Conservation (phyloP, 257 asterid species). For the Nicotiana obtusifolia region DNA sequence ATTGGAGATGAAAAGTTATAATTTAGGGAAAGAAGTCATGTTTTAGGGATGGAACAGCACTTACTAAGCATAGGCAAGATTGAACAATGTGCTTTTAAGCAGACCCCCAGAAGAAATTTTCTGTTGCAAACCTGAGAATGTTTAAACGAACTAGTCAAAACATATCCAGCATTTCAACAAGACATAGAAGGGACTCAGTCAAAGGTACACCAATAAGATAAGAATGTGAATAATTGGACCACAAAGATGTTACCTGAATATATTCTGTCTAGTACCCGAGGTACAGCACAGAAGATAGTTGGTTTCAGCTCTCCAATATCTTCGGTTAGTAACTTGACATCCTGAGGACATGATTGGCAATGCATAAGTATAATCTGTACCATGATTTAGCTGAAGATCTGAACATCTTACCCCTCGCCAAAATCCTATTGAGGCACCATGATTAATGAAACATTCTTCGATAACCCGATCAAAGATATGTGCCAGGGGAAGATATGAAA, state of each 20-base stretch:
- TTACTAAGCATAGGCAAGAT: slow-evolving; percentile 75
- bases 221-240: background rate
- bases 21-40: background rate
- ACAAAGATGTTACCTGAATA: slow-evolving; percentile 51
- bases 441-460: slow-evolving; percentile 69
- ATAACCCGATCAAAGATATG: slow-evolving; percentile 94
- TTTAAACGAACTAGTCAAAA: background rate
- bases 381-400: background rate
- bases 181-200: background rate
- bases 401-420: slow-evolving; percentile 90
- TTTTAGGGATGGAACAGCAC: slow-evolving; percentile 23
- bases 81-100: slow-evolving; percentile 60
- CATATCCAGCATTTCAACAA: background rate
- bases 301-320: slow-evolving; percentile 87
- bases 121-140: slow-evolving; percentile 74
- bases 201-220: background rate
- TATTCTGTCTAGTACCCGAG: slow-evolving; percentile 89
- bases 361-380: background rate
- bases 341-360: slow-evolving; percentile 35
- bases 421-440: slow-evolving; percentile 94
- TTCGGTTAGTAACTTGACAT: slow-evolving; percentile 71
- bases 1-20: background rate
- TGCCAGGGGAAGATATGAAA: slow-evolving; percentile 94
- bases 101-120: slow-evolving; percentile 81
- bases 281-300: slow-evolving; percentile 90